phyloP scores from a whole-genome alignment of 768 basidiomycete species.

The Trametes coccinea region DNA sequence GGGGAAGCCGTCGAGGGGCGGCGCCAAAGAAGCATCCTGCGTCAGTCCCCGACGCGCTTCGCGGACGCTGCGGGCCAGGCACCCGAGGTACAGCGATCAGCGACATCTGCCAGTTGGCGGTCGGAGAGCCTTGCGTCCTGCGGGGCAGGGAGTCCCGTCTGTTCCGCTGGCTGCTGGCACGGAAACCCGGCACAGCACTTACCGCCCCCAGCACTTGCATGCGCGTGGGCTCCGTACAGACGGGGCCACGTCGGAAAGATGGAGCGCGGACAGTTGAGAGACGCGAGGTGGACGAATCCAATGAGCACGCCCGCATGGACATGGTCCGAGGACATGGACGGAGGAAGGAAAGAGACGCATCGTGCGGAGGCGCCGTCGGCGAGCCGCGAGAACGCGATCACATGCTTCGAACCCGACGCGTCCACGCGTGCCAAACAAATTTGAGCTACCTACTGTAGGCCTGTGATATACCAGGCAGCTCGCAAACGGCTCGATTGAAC shows the following conservation, averaged over 20 bases:
- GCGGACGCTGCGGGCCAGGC: neutral
- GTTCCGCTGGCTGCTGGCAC: neutral
- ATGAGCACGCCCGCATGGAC: too few relatives aligned
- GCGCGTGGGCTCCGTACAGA: too few relatives aligned
- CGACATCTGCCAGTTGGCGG: neutral
- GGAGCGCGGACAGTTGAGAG: too few relatives aligned
- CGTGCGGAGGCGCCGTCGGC: neutral
- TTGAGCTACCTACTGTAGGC: too few relatives aligned
- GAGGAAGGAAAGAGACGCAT: too few relatives aligned
- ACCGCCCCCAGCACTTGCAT: too few relatives aligned
- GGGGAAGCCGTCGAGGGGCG: neutral
- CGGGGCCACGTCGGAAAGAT: too few relatives aligned
- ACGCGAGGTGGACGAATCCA: too few relatives aligned
- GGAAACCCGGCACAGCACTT: too few relatives aligned
- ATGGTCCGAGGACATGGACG: too few relatives aligned
- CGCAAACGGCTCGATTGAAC: too few relatives aligned
- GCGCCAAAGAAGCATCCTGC: neutral
- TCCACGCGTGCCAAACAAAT: neutral
- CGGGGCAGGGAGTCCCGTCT: neutral
- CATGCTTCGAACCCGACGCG: neutral
- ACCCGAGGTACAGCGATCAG: neutral
- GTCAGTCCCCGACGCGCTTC: neutral
- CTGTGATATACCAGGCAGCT: too few relatives aligned
- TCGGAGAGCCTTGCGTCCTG: neutral
- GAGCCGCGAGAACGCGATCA: neutral